phyloP scores from a whole-genome alignment of 306 rosid genomes.

The Dicorynia guianensis region DNA sequence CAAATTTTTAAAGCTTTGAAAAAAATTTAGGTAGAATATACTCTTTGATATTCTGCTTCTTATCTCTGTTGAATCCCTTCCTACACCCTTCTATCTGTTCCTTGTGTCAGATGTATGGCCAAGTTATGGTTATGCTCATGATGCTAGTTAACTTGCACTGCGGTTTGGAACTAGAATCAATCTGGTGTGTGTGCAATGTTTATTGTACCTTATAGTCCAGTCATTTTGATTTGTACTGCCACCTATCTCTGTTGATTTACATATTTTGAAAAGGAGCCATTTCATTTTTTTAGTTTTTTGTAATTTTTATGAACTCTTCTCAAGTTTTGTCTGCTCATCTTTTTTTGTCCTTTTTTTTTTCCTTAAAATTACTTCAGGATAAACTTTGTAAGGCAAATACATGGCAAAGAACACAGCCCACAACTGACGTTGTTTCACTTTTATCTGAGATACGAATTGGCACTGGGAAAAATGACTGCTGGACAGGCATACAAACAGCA shows the following conservation, averaged over 20 bases:
- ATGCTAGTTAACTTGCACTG: constrained; percentile 19
- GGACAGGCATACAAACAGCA: constrained; percentile 86
- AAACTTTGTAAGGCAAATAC: constrained; percentile 92
- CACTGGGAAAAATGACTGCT: constrained; percentile 83
- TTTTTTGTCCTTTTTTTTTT: constrained; percentile 25
- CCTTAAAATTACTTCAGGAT: constrained; percentile 68
- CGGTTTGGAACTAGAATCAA: constrained; percentile 8
- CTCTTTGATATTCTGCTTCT: constrained; percentile 9
- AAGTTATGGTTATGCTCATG: constrained; percentile 8
- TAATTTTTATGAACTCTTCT: constrained; percentile 14
- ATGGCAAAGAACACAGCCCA: constrained; percentile 93
- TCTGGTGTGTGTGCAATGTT: constrained; percentile 22
- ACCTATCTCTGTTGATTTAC: constrained; percentile 21
- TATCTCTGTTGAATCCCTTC: constrained; percentile 17
- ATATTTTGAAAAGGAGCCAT: constrained; percentile 3
- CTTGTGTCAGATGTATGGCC: background rate
- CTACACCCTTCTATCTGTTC: background rate
- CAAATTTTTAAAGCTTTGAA: background rate
- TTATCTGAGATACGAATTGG: constrained; percentile 94
- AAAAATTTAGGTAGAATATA: no score
- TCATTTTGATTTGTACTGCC: constrained; percentile 22
- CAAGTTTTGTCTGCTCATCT: constrained; percentile 36
- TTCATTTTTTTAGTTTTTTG: constrained; percentile 11
- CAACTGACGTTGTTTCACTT: constrained; percentile 91
- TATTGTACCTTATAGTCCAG: constrained; percentile 24